These are phyloP conservation scores for Nyssa sinensis DNA, from an alignment of 148 eudicot genomes.

Conservation along the genomic window DNA sequence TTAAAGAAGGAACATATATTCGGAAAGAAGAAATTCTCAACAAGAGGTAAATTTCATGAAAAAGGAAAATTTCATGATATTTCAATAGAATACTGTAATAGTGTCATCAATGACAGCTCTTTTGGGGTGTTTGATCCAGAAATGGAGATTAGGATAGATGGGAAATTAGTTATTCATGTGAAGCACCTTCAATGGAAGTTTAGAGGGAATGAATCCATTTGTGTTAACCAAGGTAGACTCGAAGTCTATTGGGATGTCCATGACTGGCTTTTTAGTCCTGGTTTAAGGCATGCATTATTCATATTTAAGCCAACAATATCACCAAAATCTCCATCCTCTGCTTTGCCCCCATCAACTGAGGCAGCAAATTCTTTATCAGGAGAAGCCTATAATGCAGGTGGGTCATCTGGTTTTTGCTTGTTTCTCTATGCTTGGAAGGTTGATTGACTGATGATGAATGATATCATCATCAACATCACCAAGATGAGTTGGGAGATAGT, in stretches of 20 bases:
- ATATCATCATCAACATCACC: not conserved
- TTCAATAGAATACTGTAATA: constrained; percentile 48
- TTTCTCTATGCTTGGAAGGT: constrained; percentile 90
- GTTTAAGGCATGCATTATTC: constrained; percentile 69
- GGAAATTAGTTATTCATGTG: constrained; percentile 51
- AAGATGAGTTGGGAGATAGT: too few species aligned
- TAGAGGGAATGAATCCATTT: constrained; percentile 59
- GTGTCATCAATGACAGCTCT: not conserved
- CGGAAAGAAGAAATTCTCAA: constrained; percentile 59
- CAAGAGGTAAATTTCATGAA: constrained; percentile 57
- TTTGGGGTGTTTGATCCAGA: constrained; percentile 39
- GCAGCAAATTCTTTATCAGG: not conserved
- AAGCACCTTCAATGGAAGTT: constrained; percentile 82
- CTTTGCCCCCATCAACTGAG: constrained; percentile 18
- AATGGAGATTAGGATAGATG: constrained; percentile 72
- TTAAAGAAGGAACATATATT: constrained; percentile 71
- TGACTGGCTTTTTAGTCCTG: constrained; percentile 75
- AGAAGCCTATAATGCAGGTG: constrained; percentile 22
- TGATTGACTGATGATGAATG: constrained; percentile 38
- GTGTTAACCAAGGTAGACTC: constrained; percentile 43
- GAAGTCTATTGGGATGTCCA: constrained; percentile 89
- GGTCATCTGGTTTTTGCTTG: constrained; percentile 52
- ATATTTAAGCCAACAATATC: constrained; percentile 46
- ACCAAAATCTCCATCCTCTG: constrained; percentile 10
- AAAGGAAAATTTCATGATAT: constrained; percentile 57